Percentiles rank a stretch among this genome's conserved stretches.
These are phyloP conservation scores for Periconia sp. DNA, from an alignment of 2,329 filamentous ascomycete species.

Conservation along the genomic window DNA sequence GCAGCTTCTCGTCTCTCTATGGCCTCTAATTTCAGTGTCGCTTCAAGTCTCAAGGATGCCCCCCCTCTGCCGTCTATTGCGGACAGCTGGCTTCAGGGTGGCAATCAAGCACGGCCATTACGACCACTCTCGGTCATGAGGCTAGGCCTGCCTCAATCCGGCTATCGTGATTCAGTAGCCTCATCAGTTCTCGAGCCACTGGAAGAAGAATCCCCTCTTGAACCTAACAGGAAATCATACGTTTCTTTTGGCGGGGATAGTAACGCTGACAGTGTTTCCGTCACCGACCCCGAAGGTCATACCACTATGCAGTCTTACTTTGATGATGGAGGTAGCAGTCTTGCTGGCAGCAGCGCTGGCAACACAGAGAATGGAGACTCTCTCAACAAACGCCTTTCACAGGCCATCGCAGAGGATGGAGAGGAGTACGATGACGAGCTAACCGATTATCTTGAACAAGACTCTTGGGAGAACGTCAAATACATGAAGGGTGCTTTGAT, in stretches of 20 bases:
- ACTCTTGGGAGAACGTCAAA: slow-evolving; percentile 95
- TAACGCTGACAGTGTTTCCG: slow-evolving; percentile 67
- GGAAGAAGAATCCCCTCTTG: slow-evolving; percentile 84
- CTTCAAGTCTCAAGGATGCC: slow-evolving; percentile 88
- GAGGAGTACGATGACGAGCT: slow-evolving; percentile 90
- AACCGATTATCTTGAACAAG: slow-evolving; percentile 84
- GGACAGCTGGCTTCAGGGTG: slow-evolving; percentile 78
- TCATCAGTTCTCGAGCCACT: slow-evolving; percentile 87
- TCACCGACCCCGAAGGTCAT: slow-evolving; percentile 77
- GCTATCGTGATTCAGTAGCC: slow-evolving; percentile 83
- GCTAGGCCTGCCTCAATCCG: slow-evolving; percentile 59
- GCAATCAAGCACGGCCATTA: slow-evolving; percentile 50
- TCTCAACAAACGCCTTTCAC: slow-evolving; percentile 77
- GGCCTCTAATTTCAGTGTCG: slow-evolving; percentile 89
- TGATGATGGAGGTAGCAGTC: slow-evolving; percentile 75
- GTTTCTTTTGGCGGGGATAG: slow-evolving; percentile 80
- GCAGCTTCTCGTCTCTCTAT: slow-evolving; percentile 92
- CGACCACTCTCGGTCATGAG: slow-evolving; percentile 64
- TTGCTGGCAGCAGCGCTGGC: slow-evolving; percentile 65
- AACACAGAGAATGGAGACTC: slow-evolving; percentile 66
- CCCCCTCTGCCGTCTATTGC: slow-evolving; percentile 95
- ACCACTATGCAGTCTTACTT: slow-evolving; percentile 74
- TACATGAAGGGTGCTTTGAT: slow-evolving; percentile 99
- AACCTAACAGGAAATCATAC: slow-evolving; percentile 92
- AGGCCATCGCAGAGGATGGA: slow-evolving; percentile 85